phyloP scores from a whole-genome alignment of 345 rosid species.

The Hevea brasiliensis region DNA sequence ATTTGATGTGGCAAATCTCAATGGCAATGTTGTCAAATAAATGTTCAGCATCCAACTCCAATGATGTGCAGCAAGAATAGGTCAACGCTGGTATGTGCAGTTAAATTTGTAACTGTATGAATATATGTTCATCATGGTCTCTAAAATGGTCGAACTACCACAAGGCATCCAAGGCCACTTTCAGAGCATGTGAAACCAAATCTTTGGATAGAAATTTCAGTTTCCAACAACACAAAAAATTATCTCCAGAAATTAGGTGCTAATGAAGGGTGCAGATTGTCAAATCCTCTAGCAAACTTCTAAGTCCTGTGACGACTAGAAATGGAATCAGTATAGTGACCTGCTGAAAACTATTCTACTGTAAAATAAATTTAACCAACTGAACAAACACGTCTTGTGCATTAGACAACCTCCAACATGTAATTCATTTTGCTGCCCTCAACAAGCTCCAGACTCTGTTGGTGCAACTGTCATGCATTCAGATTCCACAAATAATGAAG shows the following conservation, averaged over 20 bases:
- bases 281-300: background rate
- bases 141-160: background rate
- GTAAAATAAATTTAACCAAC: too few relatives aligned
- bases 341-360: background rate
- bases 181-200: background rate
- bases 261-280: background rate
- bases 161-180: background rate
- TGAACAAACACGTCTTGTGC: background rate
- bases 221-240: background rate
- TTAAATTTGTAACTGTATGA: background rate
- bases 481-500: background rate
- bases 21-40: background rate
- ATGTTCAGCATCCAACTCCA: background rate
- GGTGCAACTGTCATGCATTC: background rate
- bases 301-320: background rate
- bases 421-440: too few relatives aligned
- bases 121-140: background rate
- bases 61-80: background rate
- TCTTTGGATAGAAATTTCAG: background rate
- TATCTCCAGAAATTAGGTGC: too few relatives aligned
- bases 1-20: background rate
- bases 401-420: background rate
- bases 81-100: background rate
- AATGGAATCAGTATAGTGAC: background rate
- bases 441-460: background rate